Evolutionary conservation across 2,329 filamentous ascomycete species (phyloP).

Genomic region (Pseudopyrenochaeta lycopersici): DNA sequence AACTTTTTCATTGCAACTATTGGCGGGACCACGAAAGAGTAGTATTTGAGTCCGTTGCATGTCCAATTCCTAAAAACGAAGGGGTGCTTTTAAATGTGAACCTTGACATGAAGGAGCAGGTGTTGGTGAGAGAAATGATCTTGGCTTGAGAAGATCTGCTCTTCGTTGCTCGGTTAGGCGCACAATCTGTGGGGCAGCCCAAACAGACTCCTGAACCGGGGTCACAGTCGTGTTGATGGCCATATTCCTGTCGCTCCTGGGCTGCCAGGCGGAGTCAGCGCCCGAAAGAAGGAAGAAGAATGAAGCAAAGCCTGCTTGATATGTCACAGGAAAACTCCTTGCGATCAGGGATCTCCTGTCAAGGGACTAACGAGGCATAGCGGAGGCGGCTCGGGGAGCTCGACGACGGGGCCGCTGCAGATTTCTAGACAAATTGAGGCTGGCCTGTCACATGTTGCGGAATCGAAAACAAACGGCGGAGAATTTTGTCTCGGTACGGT

Average conservation of each 20-base stretch:
- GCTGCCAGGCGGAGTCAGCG: not conserved
- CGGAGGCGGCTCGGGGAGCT: conserved; percentile 10
- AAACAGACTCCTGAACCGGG: not conserved
- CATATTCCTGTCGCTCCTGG: not conserved
- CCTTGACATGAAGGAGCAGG: not conserved
- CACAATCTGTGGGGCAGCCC: not conserved
- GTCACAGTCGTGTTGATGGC: not conserved
- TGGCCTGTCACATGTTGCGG: not conserved
- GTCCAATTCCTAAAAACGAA: not conserved
- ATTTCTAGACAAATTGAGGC: not conserved
- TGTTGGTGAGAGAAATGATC: not conserved
- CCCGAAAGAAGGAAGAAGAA: not conserved
- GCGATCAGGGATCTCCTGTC: conserved; percentile 3
- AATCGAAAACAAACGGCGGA: no score
- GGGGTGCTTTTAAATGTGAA: not conserved
- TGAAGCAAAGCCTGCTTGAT: not conserved
- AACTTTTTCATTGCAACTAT: conserved; percentile 15
- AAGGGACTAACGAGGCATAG: not conserved
- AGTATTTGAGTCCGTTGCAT: not conserved
- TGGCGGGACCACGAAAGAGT: not conserved
- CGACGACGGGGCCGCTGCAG: conserved; percentile 7
- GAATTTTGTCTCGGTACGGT: no score
- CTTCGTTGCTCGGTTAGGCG: not conserved
- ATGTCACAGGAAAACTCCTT: not conserved
- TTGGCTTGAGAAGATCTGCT: not conserved